Conservation (phyloP, 257 asterid genomes). For the Orobanche coerulescens region DNA sequence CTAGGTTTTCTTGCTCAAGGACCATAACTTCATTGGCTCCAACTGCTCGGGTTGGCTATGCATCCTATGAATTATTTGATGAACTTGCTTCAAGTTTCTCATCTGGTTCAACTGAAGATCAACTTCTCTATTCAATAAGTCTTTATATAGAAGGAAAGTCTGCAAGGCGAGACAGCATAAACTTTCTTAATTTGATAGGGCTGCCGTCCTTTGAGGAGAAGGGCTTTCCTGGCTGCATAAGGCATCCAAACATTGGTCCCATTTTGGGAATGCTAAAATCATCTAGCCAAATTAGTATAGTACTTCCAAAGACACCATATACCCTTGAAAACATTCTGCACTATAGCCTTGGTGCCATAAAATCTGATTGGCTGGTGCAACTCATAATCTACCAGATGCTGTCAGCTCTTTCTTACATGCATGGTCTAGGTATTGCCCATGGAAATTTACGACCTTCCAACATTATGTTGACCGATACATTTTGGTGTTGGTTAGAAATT, state of each 20-base stretch:
- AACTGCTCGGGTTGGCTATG: slow-evolving; percentile 42
- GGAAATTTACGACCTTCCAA: slow-evolving; percentile 68
- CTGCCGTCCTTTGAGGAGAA: slow-evolving; percentile 58
- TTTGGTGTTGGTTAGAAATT: slow-evolving; percentile 79
- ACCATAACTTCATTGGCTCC: slow-evolving; percentile 77
- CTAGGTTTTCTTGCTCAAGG: slow-evolving; percentile 72
- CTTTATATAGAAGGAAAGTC: slow-evolving; percentile 65
- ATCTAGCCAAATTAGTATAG: slow-evolving; percentile 35
- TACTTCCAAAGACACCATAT: slow-evolving; percentile 60
- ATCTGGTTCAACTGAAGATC: slow-evolving; percentile 66
- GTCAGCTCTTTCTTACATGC: slow-evolving; percentile 78
- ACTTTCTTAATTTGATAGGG: slow-evolving; percentile 72
- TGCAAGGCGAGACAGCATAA: slow-evolving; percentile 42
- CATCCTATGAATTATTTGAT: slow-evolving; percentile 49
- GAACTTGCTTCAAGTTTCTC: slow-evolving; percentile 50
- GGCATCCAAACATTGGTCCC: slow-evolving; percentile 88
- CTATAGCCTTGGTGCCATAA: slow-evolving; percentile 63
- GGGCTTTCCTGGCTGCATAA: slow-evolving; percentile 76
- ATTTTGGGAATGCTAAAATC: slow-evolving; percentile 69
- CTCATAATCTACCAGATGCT: slow-evolving; percentile 71
- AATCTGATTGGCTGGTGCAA: slow-evolving; percentile 66
- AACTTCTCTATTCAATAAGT: slow-evolving; percentile 49
- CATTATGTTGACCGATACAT: slow-evolving; percentile 55
- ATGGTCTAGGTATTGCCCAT: slow-evolving; percentile 69
- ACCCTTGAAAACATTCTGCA: slow-evolving; percentile 67